phyloP scores from a whole-genome alignment of 768 basidiomycete genomes.

The Kwoniella bestiolae region DNA sequence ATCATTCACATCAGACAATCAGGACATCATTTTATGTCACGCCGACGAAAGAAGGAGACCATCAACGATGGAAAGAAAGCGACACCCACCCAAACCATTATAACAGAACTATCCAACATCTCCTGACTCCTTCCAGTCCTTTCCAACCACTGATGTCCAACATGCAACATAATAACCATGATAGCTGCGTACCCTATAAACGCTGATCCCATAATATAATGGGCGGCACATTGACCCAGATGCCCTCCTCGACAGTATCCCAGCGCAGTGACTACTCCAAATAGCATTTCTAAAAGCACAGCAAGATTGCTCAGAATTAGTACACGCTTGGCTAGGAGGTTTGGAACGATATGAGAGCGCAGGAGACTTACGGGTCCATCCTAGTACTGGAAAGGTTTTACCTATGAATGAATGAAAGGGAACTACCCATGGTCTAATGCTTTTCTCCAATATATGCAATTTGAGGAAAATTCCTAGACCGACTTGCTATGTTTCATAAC shows the following conservation, averaged over 20 bases:
- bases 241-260: conserved; percentile 80
- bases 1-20: background rate
- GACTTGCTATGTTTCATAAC: conserved; percentile 62
- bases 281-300: conserved; percentile 66
- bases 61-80: background rate
- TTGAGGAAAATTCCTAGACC: conserved; percentile 85
- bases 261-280: conserved; percentile 70
- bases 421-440: conserved; percentile 71
- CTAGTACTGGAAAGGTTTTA: conserved; percentile 79
- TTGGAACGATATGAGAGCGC: background rate
- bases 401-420: conserved; percentile 76
- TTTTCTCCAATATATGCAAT: conserved; percentile 81
- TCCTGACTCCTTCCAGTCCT: conserved; percentile 55
- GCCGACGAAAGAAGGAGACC: too few species aligned
- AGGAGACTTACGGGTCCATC: conserved; percentile 67
- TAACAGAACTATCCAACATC: conserved; percentile 57
- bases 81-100: conserved; percentile 56
- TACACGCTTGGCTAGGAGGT: too few species aligned
- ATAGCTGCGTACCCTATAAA: conserved; percentile 86
- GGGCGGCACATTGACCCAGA: conserved; percentile 74
- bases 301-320: background rate
- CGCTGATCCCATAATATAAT: conserved; percentile 67
- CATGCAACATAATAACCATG: conserved; percentile 75
- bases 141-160: conserved; percentile 72
- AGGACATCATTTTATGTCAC: too few species aligned